Base-by-base conservation (phyloP, 2,329 filamentous ascomycete species). In the Arthrobotrys megalospora region DNA sequence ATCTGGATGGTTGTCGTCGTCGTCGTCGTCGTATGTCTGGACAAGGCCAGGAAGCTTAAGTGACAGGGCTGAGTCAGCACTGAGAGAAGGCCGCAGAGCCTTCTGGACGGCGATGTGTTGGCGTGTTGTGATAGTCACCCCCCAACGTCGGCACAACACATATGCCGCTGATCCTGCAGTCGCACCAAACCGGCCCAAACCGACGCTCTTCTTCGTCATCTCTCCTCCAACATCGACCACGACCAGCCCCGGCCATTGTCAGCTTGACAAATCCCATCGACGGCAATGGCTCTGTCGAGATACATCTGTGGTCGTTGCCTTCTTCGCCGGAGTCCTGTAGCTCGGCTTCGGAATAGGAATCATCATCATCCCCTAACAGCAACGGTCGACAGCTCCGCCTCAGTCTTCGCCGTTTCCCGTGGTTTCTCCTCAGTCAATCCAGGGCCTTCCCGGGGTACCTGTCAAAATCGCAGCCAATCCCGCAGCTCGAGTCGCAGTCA, bases 371-470 rank as follows among this genome's bases (percentile, higher is more conserved):
- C 6, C 14, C 14, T 36, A 16, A 36, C 21, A 34, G 32, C 43
- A 19, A 34, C 53, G 5, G 24, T 41, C 38, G 21, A 48, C 50
- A 52, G 68, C 68, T 72, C 60, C 58, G 68, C 68, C 68, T 58
- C 68, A 43, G 34, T 34, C 38, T 64, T 73, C 69, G 69, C 69
- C 60, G 45, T 63, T 53, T 68, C 65, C 69, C 69, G 69, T 8
- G 36, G 50, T 73, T 63, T 73, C 69, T 73, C 69, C 41, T 36
- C 45, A 16, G 21, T 58, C 53, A 52, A 8, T 60, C 36, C 36
- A 62, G 70, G 62, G 53, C 45, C 45, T 68, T 63, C 70, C 70
- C 63, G 70, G 70, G 14, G 41, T 38, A 38, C 43, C 16, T 50
- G 41, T 60, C 69, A 66, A 24, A 71, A n/a, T 55, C 67, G 55